These are phyloP conservation scores for Hortiboletus campestris DNA, from an alignment of 768 basidiomycete genomes.

Conservation along the genomic window DNA sequence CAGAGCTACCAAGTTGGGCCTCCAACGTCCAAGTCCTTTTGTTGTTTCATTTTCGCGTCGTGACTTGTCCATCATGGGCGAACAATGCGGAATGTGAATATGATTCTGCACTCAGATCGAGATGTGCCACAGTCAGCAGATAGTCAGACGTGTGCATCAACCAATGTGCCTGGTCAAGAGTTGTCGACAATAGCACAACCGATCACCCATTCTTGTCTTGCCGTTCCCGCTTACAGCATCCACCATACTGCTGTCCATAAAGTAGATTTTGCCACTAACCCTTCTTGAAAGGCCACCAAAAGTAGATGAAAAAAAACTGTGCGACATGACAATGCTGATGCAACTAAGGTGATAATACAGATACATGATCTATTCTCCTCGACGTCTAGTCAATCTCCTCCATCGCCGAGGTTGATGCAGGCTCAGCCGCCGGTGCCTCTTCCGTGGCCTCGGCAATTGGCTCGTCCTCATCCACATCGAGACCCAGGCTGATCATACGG, in stretches of 20 bases:
- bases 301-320: conserved; percentile 18
- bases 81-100: conserved; percentile 28
- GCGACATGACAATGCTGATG: conserved; percentile 26
- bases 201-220: not conserved
- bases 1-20: no score
- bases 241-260: not conserved
- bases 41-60: not conserved
- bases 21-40: not conserved
- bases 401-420: conserved; percentile 79
- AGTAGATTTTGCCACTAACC: conserved; percentile 21
- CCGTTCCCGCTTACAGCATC: not conserved
- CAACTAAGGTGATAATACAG: conserved; percentile 27
- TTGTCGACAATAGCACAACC: not conserved
- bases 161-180: no score
- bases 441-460: conserved; percentile 33
- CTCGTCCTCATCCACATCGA: conserved; percentile 84
- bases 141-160: not conserved
- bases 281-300: conserved; percentile 26
- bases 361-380: conserved; percentile 13
- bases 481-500: conserved; percentile 91
- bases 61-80: not conserved
- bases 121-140: not conserved
- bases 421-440: conserved; percentile 55
- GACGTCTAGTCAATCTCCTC: conserved; percentile 86
- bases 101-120: not conserved